phyloP scores from a whole-genome alignment of 768 basidiomycete species.

The Suillus clintonianus region DNA sequence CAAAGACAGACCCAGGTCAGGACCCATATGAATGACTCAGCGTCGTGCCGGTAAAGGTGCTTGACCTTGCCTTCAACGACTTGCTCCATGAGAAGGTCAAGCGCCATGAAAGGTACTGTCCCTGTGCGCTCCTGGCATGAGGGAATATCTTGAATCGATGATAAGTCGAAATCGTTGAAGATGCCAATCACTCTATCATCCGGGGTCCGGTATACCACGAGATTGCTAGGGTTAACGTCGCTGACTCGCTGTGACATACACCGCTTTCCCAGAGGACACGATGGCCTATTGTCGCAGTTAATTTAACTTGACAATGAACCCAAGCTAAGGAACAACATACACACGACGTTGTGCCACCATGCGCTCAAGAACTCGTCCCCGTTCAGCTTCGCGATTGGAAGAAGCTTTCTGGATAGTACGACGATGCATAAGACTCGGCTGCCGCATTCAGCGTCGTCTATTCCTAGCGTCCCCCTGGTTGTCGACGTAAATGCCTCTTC shows the following conservation, averaged over 20 bases:
- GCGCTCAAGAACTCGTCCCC: neutral
- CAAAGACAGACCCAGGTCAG: neutral
- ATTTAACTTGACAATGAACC: neutral
- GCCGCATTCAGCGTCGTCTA: neutral
- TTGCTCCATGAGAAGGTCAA: neutral
- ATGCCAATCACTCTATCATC: constrained; percentile 6
- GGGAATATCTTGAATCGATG: neutral
- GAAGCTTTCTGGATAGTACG: neutral
- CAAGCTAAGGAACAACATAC: neutral
- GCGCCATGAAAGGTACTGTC: constrained; percentile 12
- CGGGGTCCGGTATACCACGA: constrained; percentile 5
- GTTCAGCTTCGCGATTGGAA: neutral
- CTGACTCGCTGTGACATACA: too few relatives aligned
- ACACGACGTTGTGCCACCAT: constrained; percentile 5
- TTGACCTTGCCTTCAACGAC: neutral
- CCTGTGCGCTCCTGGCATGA: constrained; percentile 6
- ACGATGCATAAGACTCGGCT: too few relatives aligned
- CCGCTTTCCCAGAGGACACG: neutral
- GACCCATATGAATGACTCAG: constrained; percentile 1
- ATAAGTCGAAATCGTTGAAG: constrained; percentile 13
- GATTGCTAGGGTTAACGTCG: constrained; percentile 11
- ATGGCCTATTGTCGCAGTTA: constrained; percentile 4
- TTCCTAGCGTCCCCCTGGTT: neutral
- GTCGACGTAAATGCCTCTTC: neutral
- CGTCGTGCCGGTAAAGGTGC: neutral